Conservation (phyloP, 371 early-diverging fungal species). For the Parasitella parasitica region DNA sequence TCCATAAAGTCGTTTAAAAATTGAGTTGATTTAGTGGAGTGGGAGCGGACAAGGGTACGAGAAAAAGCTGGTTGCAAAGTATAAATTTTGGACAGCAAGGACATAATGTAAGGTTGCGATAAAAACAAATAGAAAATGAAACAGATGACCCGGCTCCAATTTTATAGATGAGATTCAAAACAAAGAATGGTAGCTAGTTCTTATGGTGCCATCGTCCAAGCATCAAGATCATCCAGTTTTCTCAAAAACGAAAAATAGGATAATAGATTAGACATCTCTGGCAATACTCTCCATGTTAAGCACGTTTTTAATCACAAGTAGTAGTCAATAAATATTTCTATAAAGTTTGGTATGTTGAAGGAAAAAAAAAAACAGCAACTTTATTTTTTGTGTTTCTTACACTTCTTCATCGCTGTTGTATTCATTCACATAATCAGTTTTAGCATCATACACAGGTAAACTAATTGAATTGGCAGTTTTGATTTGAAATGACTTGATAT, state of each 20-base stretch:
- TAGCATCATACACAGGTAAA: conserved; percentile 72
- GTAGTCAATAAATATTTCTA: too few species aligned
- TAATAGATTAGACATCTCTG: too few species aligned
- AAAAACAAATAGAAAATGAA: not conserved
- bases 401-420: conserved; percentile 29
- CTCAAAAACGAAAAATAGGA: too few species aligned
- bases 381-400: conserved; percentile 5
- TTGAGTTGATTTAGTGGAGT: conserved; percentile 3
- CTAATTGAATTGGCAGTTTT: conserved; percentile 78
- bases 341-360: too few species aligned
- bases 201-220: too few species aligned
- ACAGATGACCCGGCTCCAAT: not conserved
- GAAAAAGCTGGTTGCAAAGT: conserved; percentile 7
- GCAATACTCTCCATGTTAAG: too few species aligned
- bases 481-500: conserved; percentile 77
- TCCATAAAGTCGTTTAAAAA: conserved; percentile 31
- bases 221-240: too few species aligned
- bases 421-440: conserved; percentile 29
- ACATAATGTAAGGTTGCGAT: conserved; percentile 1
- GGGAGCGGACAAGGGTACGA: not conserved
- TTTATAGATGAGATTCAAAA: conserved; percentile 1
- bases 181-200: too few species aligned
- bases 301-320: too few species aligned
- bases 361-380: too few species aligned
- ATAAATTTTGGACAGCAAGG: conserved; percentile 10